Base-by-base conservation (phyloP, 2,329 filamentous ascomycete genomes). In the Cordyceps militaris region DNA sequence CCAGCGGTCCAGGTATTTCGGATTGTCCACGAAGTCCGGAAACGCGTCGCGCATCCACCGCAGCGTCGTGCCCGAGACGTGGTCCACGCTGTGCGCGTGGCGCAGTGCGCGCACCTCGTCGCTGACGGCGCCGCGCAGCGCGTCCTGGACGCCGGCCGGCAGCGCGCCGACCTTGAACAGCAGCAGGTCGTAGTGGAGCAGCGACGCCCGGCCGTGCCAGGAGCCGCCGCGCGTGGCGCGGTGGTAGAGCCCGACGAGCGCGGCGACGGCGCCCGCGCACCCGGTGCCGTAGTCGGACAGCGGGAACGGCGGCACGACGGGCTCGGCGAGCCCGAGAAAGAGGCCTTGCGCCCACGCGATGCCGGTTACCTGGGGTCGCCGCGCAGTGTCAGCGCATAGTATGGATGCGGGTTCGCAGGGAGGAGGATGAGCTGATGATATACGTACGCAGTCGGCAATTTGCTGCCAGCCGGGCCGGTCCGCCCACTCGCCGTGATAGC, bases 271-370 rank as follows among this genome's bases (percentile, higher is more conserved):
- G 3, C 86, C 87, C 73, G 88, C 85, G 65, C 84, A 88, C 30
- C 86, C 87, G 0, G 86, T 89, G 40, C 86, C 86, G 64, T 89
- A 89, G 70, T 82, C 81, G 23, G 79, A 82, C 62, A 84, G 83
- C 30, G 81, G 82, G 59, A 85, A 84, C 0, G 84, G 84, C 47
- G 85, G 85, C 0, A 88, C 81, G 1, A 88, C 79, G 16, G 85
- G 84, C 64, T 87, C 84, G 32, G 79, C 66, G 13, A 84, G 66
- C 1, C 79, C 80, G 81, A 86, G 84, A 62, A 82, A 81, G 8
- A 70, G 67, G n/a, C 83, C 83, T 63, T 86, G 83, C n/a, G 76
- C 78, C 80, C 80, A 84, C 0, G 82, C 81, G 3, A 83, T 71
- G 4, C 82, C 82, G 9, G 79, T 71, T 13, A 71, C 84, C 79